Evolutionary conservation across 306 rosid species (phyloP).

Genomic region (Alnus rubra): DNA sequence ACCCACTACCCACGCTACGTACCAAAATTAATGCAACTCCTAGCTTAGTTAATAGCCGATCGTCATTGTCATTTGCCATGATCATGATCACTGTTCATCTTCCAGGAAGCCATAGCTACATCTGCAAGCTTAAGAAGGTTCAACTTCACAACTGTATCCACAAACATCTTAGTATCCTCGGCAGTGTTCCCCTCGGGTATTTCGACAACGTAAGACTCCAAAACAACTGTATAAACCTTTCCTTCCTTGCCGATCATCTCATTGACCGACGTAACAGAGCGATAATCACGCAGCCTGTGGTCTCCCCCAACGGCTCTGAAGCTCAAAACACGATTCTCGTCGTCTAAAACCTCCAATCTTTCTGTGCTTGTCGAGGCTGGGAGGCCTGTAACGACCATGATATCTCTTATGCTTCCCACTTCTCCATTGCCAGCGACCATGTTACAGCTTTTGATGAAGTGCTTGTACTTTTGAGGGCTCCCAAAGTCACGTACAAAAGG

Average conservation of each 20-base stretch:
- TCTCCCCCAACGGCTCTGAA: conserved; percentile 85
- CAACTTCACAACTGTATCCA: conserved; percentile 79
- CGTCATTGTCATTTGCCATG: neutral
- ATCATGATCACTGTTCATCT: neutral
- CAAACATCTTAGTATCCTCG: conserved; percentile 85
- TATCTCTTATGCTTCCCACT: conserved; percentile 80
- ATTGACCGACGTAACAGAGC: conserved; percentile 74
- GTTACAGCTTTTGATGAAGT: conserved; percentile 79
- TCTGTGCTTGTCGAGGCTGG: conserved; percentile 92
- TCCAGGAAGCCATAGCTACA: conserved; percentile 39
- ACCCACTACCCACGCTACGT: too few relatives aligned
- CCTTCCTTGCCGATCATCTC: conserved; percentile 49
- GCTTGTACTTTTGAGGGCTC: conserved; percentile 77
- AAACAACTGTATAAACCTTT: conserved; percentile 58
- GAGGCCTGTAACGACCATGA: conserved; percentile 77
- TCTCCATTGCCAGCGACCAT: conserved; percentile 77
- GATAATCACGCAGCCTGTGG: conserved; percentile 71
- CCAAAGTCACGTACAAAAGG: conserved; percentile 63
- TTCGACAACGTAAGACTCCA: conserved; percentile 82
- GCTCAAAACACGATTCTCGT: conserved; percentile 68
- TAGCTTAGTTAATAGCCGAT: too few relatives aligned
- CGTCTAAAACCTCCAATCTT: conserved; percentile 80
- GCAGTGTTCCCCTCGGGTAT: conserved; percentile 87
- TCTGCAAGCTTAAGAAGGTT: conserved; percentile 84
- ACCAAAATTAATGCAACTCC: too few relatives aligned